A percentile compares a stretch with the other conserved stretches of the same genome.
Conservation (phyloP, 331 rosid species). For the Acacia pycnantha region DNA sequence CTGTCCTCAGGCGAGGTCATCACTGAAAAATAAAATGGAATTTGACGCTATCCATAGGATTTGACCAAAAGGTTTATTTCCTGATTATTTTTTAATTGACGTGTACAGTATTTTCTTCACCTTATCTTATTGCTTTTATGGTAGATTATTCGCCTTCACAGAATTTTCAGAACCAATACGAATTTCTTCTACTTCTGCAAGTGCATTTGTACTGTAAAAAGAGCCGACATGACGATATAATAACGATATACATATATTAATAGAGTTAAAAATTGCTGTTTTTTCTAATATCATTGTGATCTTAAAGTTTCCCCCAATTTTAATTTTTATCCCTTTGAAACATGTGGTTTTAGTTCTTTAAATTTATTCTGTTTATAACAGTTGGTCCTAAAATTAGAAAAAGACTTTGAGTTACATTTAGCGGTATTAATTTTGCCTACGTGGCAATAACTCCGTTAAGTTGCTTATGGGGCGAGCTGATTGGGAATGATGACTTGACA, state of each 20-base stretch:
- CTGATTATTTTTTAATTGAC: conserved; percentile 25
- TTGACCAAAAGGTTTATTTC: conserved; percentile 25
- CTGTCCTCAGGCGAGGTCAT: conserved; percentile 76
- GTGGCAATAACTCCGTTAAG: no score
- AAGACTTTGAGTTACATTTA: no score
- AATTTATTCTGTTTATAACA: no score
- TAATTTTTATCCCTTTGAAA: no score
- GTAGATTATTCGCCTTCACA: background rate
- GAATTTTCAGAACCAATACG: conserved; percentile 19
- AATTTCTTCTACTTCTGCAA: background rate
- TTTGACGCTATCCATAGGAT: conserved; percentile 31
- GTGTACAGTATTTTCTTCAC: conserved; percentile 54
- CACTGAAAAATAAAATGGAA: conserved; percentile 39
- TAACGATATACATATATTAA: background rate
- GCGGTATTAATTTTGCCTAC: no score
- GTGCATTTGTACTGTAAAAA: conserved; percentile 11
- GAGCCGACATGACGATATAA: conserved; percentile 16
- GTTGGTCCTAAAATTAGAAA: no score
- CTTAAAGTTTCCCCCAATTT: no score
- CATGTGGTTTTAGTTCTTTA: no score
- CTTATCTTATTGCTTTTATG: background rate
- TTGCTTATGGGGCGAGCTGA: no score
- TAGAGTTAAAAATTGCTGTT: background rate
- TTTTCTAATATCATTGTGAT: background rate
- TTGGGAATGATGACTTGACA: no score